These are phyloP conservation scores for Trametes elegans DNA, from an alignment of 768 basidiomycete species.

Conservation along the genomic window DNA sequence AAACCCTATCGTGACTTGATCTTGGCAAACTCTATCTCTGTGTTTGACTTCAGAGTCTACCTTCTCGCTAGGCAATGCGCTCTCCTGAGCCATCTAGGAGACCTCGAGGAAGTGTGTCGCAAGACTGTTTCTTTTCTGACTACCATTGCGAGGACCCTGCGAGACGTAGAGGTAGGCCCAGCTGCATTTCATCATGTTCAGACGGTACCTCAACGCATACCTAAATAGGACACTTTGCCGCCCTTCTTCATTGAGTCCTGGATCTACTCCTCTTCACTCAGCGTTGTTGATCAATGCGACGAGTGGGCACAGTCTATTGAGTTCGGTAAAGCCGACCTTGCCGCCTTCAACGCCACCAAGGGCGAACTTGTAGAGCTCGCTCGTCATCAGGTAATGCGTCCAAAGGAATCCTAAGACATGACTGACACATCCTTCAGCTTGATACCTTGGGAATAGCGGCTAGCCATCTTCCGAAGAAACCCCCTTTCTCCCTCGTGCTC, in stretches of 20 bases:
- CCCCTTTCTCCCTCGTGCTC: constrained; percentile 69
- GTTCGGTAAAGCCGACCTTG: constrained; percentile 45
- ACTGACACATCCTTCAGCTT: constrained; percentile 48
- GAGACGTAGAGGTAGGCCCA: constrained; percentile 65
- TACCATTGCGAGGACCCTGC: constrained; percentile 70
- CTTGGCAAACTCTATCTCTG: constrained; percentile 83
- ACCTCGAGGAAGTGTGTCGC: constrained; percentile 66
- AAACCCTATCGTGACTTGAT: constrained; percentile 91
- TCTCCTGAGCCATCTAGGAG: constrained; percentile 67
- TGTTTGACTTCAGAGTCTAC: constrained; percentile 93
- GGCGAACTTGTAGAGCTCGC: constrained; percentile 93
- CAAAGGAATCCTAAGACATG: too few relatives aligned
- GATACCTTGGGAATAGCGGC: constrained; percentile 77
- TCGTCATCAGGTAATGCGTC: constrained; percentile 64
- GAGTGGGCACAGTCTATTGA: constrained; percentile 56
- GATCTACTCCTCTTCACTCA: constrained; percentile 88
- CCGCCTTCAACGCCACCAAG: constrained; percentile 68
- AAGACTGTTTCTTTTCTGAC: constrained; percentile 75
- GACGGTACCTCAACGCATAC: too few relatives aligned
- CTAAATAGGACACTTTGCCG: constrained; percentile 56
- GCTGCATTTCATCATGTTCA: neutral
- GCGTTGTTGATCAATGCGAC: constrained; percentile 78
- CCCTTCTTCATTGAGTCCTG: constrained; percentile 86
- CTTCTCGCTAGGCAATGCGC: constrained; percentile 83
- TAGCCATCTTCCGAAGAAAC: constrained; percentile 66